These are phyloP conservation scores for Colletotrichum horii DNA, from an alignment of 2,329 filamentous ascomycete species.

Conservation along the genomic window DNA sequence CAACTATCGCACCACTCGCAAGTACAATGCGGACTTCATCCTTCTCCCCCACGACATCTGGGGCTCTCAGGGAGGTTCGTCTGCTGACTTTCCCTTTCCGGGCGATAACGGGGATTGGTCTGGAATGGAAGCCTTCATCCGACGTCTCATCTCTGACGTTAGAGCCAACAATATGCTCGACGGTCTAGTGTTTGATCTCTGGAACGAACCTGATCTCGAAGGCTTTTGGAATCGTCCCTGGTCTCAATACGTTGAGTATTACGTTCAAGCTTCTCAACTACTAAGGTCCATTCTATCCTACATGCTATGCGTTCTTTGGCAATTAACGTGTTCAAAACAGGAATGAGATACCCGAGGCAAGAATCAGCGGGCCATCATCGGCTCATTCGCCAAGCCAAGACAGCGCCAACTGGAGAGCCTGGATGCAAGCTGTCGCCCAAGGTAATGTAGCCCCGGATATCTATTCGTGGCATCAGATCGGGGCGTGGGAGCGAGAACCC, in stretches of 20 bases:
- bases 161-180: background rate
- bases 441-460: background rate
- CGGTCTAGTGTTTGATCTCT: background rate
- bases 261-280: background rate
- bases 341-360: background rate
- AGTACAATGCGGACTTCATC: background rate
- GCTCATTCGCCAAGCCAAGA: background rate
- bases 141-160: background rate
- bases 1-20: background rate
- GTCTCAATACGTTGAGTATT: background rate
- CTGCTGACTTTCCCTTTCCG: background rate
- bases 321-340: background rate
- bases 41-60: constrained; percentile 12
- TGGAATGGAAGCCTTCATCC: background rate
- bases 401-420: background rate
- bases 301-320: rapidly evolving
- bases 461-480: background rate
- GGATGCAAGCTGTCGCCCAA: background rate
- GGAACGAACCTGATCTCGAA: background rate
- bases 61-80: background rate
- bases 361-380: background rate
- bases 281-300: rapidly evolving
- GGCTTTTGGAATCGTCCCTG: background rate
- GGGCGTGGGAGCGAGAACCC: background rate
- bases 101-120: background rate